These are phyloP conservation scores for Ganoderma boninense DNA, from an alignment of 1,284 basidiomycete species.

Conservation along the genomic window DNA sequence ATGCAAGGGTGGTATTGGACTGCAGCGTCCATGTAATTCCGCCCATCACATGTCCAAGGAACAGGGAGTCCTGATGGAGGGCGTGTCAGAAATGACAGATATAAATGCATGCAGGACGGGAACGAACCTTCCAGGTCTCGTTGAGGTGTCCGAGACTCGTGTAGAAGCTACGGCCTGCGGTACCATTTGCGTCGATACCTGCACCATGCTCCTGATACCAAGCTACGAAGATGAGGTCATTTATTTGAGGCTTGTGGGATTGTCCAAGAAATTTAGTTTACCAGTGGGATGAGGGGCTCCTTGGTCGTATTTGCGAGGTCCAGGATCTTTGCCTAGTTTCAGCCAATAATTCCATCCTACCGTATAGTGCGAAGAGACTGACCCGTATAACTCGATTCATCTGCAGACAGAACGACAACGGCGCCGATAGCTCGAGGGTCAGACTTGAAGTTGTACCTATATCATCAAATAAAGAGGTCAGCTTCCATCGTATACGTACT, in stretches of 20 bases:
- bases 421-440: constrained; percentile 77
- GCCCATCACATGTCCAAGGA: constrained; percentile 75
- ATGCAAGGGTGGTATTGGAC: constrained; percentile 65
- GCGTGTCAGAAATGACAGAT: background rate
- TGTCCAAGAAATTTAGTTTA: constrained; percentile 36
- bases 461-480: background rate
- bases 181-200: constrained; percentile 55
- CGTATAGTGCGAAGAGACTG: background rate
- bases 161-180: constrained; percentile 82
- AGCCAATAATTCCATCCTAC: background rate
- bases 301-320: constrained; percentile 59
- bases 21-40: constrained; percentile 78
- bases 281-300: constrained; percentile 73
- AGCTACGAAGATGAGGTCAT: constrained; percentile 48
- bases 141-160: constrained; percentile 81
- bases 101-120: background rate
- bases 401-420: constrained; percentile 69
- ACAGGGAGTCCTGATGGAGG: constrained; percentile 58
- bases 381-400: constrained; percentile 75
- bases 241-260: background rate
- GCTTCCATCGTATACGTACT: background rate
- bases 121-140: constrained; percentile 69
- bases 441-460: constrained; percentile 80
- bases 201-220: constrained; percentile 82
- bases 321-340: constrained; percentile 50